These are phyloP conservation scores for Fusarium devonianum DNA, from an alignment of 2,329 filamentous ascomycete genomes.

Conservation along the genomic window DNA sequence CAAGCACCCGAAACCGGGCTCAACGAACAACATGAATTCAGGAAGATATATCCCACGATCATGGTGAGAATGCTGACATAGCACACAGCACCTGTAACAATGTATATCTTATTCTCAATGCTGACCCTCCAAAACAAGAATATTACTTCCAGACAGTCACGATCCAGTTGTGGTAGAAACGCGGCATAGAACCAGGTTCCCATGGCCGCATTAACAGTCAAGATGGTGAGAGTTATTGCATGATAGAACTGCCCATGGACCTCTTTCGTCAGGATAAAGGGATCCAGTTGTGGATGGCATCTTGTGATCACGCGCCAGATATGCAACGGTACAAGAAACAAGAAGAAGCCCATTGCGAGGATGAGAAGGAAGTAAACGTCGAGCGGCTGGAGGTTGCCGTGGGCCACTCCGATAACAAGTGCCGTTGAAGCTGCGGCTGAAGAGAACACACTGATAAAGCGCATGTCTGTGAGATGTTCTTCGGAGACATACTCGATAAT, in stretches of 20 bases:
- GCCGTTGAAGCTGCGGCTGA: slow-evolving; percentile 40
- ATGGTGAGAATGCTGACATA: slow-evolving; percentile 41
- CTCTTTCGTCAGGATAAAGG: slow-evolving; percentile 41
- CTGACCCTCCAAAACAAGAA: slow-evolving; percentile 45
- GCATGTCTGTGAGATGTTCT: slow-evolving; percentile 40
- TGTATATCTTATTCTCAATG: slow-evolving; percentile 39
- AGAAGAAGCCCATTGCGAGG: slow-evolving; percentile 42
- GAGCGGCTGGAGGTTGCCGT: slow-evolving; percentile 34
- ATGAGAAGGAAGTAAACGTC: slow-evolving; percentile 46
- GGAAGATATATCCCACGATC: slow-evolving; percentile 35
- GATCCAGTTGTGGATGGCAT: slow-evolving; percentile 44
- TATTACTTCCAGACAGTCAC: slow-evolving; percentile 41
- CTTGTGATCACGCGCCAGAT: slow-evolving; percentile 45
- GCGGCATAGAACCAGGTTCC: slow-evolving; percentile 46
- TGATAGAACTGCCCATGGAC: slow-evolving; percentile 38
- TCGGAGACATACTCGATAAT: slow-evolving; percentile 44
- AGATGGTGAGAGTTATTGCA: slow-evolving; percentile 36
- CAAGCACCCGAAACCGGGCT: slow-evolving; percentile 20
- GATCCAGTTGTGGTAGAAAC: slow-evolving; percentile 34
- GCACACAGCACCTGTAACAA: slow-evolving; percentile 44
- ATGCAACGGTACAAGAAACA: slow-evolving; percentile 46
- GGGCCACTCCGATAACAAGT: slow-evolving; percentile 41
- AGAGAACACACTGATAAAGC: slow-evolving; percentile 45
- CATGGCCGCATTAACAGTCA: slow-evolving; percentile 41
- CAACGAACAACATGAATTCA: slow-evolving; percentile 36